Evolutionary conservation across 139 green algal species (phyloP), one percentile per base, ranked within the genome.

Genomic region (Volvox reticuliferus): DNA sequence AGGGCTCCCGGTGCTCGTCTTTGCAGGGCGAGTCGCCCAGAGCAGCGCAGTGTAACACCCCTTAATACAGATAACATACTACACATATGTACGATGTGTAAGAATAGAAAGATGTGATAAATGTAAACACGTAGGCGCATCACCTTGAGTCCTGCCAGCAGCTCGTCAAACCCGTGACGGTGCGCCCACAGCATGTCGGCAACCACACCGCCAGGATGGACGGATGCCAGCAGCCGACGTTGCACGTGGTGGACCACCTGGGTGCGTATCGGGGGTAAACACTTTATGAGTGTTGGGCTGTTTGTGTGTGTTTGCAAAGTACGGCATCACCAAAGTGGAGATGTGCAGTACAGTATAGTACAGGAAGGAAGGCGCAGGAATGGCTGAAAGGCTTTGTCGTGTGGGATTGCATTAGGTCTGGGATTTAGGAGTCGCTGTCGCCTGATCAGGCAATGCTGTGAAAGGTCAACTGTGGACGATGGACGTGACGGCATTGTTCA

Each of bases 161-260:
- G 83, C 1, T 80, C 83, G 5, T 18, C 12, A 65, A 89, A 89
- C 33, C 83, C 83, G 36, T 68, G 37, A 0, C 2, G 26, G 33
- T 89, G 67, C 26, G 83, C 83, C 83, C 83, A 89, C 83, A 89
- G 65, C 83, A 89, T 89, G 83, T 89, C 83, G 0, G 0, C 83
- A 36, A 89, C 83, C 67, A 89, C 67, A 33, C 36, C 20, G 26
- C 0, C 83, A 13, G 83, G 67, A 36, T 62, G 26, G 33, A 68
- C 30, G 26, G 36, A 32, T 0, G 67, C 67, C 67, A 89, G 65
- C 83, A 89, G 83, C 67, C 83, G 83, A 63, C 83, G 83, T 6
- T 89, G 65, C 18, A 88, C 82, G 65, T 67, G 33, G 20, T 21
- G 22, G 19, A 75, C 65, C 63, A 88, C 82, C 82, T 87, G 81